Conservation (phyloP, 345 rosid species). For the Rhizophora mangle region DNA sequence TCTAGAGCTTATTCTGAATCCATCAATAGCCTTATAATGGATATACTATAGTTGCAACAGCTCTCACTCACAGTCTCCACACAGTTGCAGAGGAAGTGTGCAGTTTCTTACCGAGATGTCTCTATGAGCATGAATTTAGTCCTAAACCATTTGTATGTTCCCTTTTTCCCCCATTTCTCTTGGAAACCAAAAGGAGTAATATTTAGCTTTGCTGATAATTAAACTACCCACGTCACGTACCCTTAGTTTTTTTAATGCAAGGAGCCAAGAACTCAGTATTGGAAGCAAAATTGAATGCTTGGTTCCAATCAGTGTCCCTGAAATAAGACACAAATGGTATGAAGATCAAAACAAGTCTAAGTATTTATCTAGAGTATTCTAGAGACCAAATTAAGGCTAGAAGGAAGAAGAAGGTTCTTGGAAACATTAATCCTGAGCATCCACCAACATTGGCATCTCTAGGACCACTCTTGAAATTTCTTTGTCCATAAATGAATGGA, state of each 20-base stretch:
- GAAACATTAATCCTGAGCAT: no score
- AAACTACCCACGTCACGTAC: conserved; percentile 22
- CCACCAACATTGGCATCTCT: no score
- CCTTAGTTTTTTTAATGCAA: conserved; percentile 56
- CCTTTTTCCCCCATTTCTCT: not conserved
- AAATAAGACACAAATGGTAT: conserved; percentile 13
- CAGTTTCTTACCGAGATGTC: no score
- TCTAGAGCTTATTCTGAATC: not conserved
- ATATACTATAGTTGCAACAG: no score
- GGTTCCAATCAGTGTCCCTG: conserved; percentile 88
- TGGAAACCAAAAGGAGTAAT: not conserved
- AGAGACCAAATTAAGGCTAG: not conserved
- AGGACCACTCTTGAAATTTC: no score
- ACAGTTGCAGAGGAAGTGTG: no score
- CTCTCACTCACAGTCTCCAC: no score
- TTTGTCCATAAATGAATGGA: no score
- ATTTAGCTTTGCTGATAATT: not conserved
- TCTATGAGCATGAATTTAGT: not conserved
- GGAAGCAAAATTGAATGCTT: conserved; percentile 74
- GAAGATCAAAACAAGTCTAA: not conserved
- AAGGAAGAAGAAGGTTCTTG: not conserved
- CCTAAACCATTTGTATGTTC: not conserved
- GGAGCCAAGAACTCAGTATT: conserved; percentile 64
- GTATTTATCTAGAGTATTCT: not conserved
- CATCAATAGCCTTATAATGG: not conserved